phyloP scores from a whole-genome alignment of 2,329 filamentous ascomycete genomes.

The Ophiosphaerella herpotricha region DNA sequence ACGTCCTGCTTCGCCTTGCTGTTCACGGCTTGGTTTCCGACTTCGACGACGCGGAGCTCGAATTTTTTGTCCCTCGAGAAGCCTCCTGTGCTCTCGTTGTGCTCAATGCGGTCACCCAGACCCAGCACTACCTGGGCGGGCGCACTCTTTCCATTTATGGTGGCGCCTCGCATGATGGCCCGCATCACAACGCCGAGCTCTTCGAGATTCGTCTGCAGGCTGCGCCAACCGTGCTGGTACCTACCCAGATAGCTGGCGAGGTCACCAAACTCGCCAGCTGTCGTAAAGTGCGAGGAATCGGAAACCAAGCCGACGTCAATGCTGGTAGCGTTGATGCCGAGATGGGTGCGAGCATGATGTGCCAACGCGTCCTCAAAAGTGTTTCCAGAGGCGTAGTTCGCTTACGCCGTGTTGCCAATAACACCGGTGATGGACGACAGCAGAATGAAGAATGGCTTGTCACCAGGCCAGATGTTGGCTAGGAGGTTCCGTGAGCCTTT shows the following conservation, averaged over 20 bases:
- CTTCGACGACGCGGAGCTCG: background rate
- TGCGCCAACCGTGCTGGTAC: background rate
- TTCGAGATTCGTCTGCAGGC: background rate
- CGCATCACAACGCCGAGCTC: slow-evolving; percentile 1
- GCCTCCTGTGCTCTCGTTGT: background rate
- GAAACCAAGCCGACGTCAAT: background rate
- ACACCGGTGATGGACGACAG: background rate
- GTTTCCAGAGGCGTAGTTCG: background rate
- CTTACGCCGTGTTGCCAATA: background rate
- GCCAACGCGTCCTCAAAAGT: background rate
- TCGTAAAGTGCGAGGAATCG: background rate
- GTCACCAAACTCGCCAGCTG: background rate
- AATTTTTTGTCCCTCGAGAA: background rate
- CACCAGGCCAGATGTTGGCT: background rate
- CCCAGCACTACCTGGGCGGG: background rate
- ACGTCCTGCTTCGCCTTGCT: background rate
- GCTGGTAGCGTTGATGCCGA: background rate
- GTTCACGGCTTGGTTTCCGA: background rate
- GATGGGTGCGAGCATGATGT: background rate
- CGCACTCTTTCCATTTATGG: background rate
- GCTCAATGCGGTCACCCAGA: background rate
- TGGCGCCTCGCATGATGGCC: background rate
- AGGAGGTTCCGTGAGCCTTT: background rate
- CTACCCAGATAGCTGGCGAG: background rate
- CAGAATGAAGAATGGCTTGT: background rate